These are phyloP conservation scores for Oenanthe sinensis DNA, from an alignment of 129 eudicot genomes.

Conservation along the genomic window DNA sequence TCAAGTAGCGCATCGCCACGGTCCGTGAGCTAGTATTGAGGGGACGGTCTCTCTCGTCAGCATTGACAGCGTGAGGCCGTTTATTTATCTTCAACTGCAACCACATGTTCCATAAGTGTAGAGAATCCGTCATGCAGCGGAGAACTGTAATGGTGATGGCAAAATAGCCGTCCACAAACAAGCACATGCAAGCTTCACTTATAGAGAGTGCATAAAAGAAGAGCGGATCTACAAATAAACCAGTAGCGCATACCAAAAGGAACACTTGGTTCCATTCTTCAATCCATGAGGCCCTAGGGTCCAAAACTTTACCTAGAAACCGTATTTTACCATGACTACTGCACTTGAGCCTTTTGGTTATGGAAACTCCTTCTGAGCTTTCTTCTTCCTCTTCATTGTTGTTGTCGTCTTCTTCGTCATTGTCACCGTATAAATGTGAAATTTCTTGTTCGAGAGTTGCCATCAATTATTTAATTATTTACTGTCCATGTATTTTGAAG, in stretches of 20 bases:
- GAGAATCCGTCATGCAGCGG: constrained; percentile 67
- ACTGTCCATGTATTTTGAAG: constrained; percentile 4
- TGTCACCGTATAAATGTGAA: constrained; percentile 19
- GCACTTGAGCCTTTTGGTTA: constrained; percentile 7
- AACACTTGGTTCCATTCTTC: constrained; percentile 78
- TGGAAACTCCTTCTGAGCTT: neutral
- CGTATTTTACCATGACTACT: constrained; percentile 16
- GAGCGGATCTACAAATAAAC: constrained; percentile 79
- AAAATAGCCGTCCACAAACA: constrained; percentile 83
- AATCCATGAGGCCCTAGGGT: constrained; percentile 65
- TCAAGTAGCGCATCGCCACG: constrained; percentile 41
- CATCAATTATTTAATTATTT: constrained; percentile 2
- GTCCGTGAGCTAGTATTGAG: constrained; percentile 9
- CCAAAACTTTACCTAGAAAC: constrained; percentile 27
- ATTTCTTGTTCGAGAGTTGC: constrained; percentile 27
- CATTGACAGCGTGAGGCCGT: constrained; percentile 13
- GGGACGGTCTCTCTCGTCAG: constrained; percentile 9
- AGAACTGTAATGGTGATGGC: constrained; percentile 61
- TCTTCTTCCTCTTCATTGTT: constrained; percentile 26
- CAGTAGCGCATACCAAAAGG: constrained; percentile 51
- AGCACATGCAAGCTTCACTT: constrained; percentile 69
- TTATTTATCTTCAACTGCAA: constrained; percentile 57
- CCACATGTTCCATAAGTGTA: constrained; percentile 92
- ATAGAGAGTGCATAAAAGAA: constrained; percentile 75
- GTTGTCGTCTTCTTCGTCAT: neutral